phyloP scores from a whole-genome alignment of 2,329 filamentous ascomycete genomes.

The Cladobotryum protrusum region DNA sequence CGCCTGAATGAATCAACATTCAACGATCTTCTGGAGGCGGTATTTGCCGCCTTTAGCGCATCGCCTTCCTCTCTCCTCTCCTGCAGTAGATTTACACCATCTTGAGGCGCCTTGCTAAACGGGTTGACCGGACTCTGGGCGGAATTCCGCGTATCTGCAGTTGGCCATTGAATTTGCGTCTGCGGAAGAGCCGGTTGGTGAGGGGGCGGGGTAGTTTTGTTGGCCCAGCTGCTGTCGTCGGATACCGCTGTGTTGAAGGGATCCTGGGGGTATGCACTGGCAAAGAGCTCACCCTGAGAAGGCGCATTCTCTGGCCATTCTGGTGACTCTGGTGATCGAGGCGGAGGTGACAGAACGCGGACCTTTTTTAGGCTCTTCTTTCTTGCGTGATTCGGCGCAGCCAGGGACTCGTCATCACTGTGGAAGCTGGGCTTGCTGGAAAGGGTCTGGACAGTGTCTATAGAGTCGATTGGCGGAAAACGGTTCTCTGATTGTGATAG shows the following conservation, averaged over 20 bases:
- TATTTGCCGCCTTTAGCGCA: conserved; percentile 27
- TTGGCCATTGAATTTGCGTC: conserved; percentile 1
- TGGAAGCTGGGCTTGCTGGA: conserved; percentile 7
- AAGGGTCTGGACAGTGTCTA: conserved; percentile 14
- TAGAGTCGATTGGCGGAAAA: conserved; percentile 11
- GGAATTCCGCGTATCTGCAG: conserved; percentile 2
- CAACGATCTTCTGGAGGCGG: conserved; percentile 41
- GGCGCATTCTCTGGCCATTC: conserved; percentile 27
- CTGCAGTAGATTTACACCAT: conserved; percentile 37
- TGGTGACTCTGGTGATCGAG: conserved; percentile 50
- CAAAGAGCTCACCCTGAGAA: conserved; percentile 22
- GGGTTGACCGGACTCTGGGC: conserved; percentile 30
- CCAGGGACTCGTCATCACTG: conserved; percentile 2
- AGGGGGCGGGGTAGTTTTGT: conserved; percentile 20
- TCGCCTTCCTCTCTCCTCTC: conserved; percentile 26
- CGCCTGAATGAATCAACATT: conserved; percentile 76
- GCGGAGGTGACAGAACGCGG: conserved; percentile 58
- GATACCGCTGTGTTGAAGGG: conserved; percentile 26
- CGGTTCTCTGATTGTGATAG: conserved; percentile 8
- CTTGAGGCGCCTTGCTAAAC: conserved; percentile 49
- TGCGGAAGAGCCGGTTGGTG: conserved; percentile 11
- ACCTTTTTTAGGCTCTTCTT: conserved; percentile 61
- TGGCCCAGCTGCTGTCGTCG: conserved; percentile 24
- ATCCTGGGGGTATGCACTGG: conserved; percentile 19
- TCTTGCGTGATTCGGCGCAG: conserved; percentile 19